Base-by-base conservation (phyloP, 2,329 filamentous ascomycete genomes). In the Microcyclospora tardicrescens region DNA sequence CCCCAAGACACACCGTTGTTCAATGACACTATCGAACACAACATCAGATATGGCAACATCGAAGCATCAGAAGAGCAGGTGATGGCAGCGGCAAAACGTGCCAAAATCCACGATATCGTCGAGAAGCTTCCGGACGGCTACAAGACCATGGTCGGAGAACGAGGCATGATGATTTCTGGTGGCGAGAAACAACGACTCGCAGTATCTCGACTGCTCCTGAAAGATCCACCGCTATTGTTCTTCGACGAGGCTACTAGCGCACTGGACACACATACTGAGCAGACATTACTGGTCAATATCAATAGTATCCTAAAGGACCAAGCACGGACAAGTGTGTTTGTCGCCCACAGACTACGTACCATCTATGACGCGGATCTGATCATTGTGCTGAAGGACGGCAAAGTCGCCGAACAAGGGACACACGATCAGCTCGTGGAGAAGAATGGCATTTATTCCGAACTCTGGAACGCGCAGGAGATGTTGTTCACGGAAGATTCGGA, bases 1-100 rank as follows among this genome's bases (percentile, higher is more conserved):
- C 91, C 91, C 0, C 93, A 98, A 59, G 91, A 98, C 52, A 96
- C 91, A 0, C 87, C 91, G 0, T 70, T 98, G 1, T 98, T 98
- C 69, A 98, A 98, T 59, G 86, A 94, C 55, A 91, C 86, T 0
- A 89, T 98, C 42, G 81, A 83, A 56, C 85, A 95, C 60, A 98
- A 98, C 58, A 94, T 98, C 53, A 81, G 78, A 45, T 98, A 98
- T 59, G 91, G 91, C 36, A 75, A 82, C 48, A 73, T 96, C 46
- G 75, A 77, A 34, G 87, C 89, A 0, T 71, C 78, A 0, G 67
- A 72, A 9, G 84, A 85, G 27, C 69, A 79, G 41, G 81, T 98
- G 6, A 59, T 77, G 10, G 78, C 78, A 24, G 91, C 85, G 0
- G 86, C 91, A 2, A 77, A 79, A 54, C 73, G 85, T 38, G 89